These are phyloP conservation scores for Yamadazyma membranifaciens DNA, from an alignment of 1,139 yeast genomes.

Conservation along the genomic window DNA sequence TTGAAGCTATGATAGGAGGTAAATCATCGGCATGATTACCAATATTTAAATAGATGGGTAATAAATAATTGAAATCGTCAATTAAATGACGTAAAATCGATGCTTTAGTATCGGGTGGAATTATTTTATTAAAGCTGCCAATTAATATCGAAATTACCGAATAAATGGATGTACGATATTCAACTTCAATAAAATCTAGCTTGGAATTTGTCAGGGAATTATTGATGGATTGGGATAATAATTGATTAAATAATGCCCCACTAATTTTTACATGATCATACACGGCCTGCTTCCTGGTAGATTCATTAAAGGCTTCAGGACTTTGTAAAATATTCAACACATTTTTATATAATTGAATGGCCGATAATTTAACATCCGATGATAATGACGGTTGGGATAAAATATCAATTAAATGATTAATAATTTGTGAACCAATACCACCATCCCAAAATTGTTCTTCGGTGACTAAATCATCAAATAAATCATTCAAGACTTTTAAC, in stretches of 20 bases:
- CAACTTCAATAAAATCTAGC: slow-evolving; percentile 21
- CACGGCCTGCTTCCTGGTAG: slow-evolving; percentile 30
- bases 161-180: slow-evolving; percentile 29
- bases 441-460: slow-evolving; percentile 85
- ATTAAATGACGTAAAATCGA: slow-evolving; percentile 8
- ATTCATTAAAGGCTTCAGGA: slow-evolving; percentile 45
- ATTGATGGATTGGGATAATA: slow-evolving; percentile 20
- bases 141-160: slow-evolving; percentile 27
- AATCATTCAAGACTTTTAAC: slow-evolving; percentile 66
- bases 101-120: slow-evolving; percentile 19
- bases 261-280: slow-evolving; percentile 25
- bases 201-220: slow-evolving; percentile 14
- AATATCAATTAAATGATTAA: slow-evolving; percentile 45
- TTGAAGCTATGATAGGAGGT: background rate
- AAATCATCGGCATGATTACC: slow-evolving; percentile 5
- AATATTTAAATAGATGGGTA: slow-evolving; percentile 9
- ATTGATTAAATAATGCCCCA: slow-evolving; percentile 18
- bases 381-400: slow-evolving; percentile 26
- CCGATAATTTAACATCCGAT: slow-evolving; percentile 45
- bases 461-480: slow-evolving; percentile 80
- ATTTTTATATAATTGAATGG: slow-evolving; percentile 51
- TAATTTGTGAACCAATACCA: slow-evolving; percentile 57
- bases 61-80: slow-evolving; percentile 11
- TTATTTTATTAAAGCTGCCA: slow-evolving; percentile 33
- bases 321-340: slow-evolving; percentile 53